Evolutionary conservation across 129 eudicot species (phyloP), one percentile per base, ranked within the genome.

Genomic region (Oenanthe sinensis): DNA sequence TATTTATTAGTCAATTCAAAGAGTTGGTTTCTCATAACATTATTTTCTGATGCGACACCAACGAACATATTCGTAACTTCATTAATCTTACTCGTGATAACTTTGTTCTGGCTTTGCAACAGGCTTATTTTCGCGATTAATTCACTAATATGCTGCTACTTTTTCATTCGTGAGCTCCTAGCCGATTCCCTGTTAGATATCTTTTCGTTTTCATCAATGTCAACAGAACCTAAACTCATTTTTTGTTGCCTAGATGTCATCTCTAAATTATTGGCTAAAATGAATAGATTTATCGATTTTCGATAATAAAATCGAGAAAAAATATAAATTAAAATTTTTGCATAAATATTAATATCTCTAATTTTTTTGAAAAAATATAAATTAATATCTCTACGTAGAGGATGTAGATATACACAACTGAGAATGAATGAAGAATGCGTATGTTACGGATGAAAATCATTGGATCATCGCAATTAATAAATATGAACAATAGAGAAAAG

Each of bases 341-440:
- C n/a, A n/a, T n/a, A n/a, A n/a, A n/a, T n/a, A n/a, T n/a, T n/a
- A n/a, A n/a, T n/a, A n/a, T n/a, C n/a, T n/a, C n/a, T n/a, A n/a
- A n/a, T n/a, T n/a, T n/a, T n/a, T n/a, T n/a, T n/a, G 36, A 33
- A 33, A 33, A 33, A 33, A 33, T 33, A 1, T 33, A 33, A 33
- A 33, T 33, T 33, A 33, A 33, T 0, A 33, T 33, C 1, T 33
- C n/a, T n/a, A n/a, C 83, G 71, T 88, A 88, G 81, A 88, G 80
- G 82, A 85, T 78, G 89, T 88, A 80, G 75, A 88, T 88, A 75
- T 83, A 85, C 0, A 86, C 85, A 10, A 88, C 87, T 13, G 92
- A 88, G 73, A 88, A 88, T 1, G 92, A 88, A 76, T 84, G 89
- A 11, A 86, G 85, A 54, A 86, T 80, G 15, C 89, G 81, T 69